Percentiles rank a stretch among this genome's conserved stretches.
phyloP scores from a whole-genome alignment of 2,329 filamentous ascomycete species.

The Ophiostoma ips region DNA sequence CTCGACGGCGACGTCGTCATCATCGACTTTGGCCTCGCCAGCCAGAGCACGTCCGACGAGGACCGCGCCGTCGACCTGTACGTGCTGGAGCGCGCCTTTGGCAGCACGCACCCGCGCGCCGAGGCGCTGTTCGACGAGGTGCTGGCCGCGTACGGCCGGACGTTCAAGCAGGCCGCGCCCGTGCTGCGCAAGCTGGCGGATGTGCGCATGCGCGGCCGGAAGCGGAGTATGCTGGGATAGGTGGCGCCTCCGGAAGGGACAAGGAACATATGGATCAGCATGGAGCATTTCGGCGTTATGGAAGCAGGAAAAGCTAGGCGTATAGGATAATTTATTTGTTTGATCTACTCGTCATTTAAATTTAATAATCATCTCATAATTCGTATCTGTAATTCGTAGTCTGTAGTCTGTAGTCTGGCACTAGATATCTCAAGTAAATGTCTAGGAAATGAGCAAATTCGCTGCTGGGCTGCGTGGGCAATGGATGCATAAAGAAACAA shows the following conservation, averaged over 20 bases:
- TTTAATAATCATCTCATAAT: too few relatives aligned
- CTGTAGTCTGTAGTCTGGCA: background rate
- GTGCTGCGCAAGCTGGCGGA: constrained; percentile 79
- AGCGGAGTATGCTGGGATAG: constrained; percentile 90
- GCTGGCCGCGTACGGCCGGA: constrained; percentile 57
- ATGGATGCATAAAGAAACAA: constrained; percentile 11
- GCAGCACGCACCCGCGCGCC: constrained; percentile 80
- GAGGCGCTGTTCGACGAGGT: constrained; percentile 64
- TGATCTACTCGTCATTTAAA: too few relatives aligned
- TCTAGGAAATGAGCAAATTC: background rate
- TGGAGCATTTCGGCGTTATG: background rate
- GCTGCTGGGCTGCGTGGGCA: constrained; percentile 14
- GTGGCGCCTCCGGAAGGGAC: background rate
- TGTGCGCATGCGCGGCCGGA: constrained; percentile 83
- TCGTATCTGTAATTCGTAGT: background rate
- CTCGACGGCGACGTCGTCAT: constrained; percentile 66
- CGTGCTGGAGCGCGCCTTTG: constrained; percentile 87
- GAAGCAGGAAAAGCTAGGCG: background rate
- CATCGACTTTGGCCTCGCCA: constrained; percentile 89
- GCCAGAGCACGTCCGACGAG: constrained; percentile 69
- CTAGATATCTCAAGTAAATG: background rate
- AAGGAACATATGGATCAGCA: background rate
- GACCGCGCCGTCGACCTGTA: constrained; percentile 94
- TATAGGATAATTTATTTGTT: background rate
- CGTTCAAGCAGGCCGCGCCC: constrained; percentile 58